These are phyloP conservation scores for Zanthoxylum bungeanum DNA, from an alignment of 345 rosid species.

Conservation along the genomic window DNA sequence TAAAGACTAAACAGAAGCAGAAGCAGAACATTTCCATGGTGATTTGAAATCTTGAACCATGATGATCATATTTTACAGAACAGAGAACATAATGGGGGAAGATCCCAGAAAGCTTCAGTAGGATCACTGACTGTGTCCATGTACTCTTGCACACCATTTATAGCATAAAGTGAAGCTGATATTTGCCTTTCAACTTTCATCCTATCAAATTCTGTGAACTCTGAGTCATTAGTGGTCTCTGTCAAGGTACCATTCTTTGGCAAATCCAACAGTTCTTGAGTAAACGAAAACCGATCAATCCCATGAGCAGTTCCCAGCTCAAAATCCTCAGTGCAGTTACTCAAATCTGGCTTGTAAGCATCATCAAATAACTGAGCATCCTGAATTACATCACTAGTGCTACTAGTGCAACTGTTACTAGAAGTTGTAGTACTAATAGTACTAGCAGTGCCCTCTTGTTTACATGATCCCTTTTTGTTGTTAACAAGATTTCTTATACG, in stretches of 20 bases:
- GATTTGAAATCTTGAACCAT: not conserved
- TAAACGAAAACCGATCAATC: conserved; percentile 40
- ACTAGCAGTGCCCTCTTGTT: conserved; percentile 12
- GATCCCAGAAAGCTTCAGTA: conserved; percentile 64
- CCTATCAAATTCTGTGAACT: conserved; percentile 61
- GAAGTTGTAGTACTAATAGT: conserved; percentile 7
- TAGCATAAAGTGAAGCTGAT: conserved; percentile 67
- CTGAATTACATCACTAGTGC: conserved; percentile 16
- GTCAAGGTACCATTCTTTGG: conserved; percentile 26
- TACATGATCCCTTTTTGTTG: conserved; percentile 35
- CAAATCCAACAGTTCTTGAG: conserved; percentile 45
- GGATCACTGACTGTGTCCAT: conserved; percentile 51
- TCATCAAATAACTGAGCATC: conserved; percentile 37
- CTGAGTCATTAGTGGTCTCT: conserved; percentile 10
- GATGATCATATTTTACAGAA: conserved; percentile 19
- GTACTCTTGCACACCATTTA: conserved; percentile 66
- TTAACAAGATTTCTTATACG: conserved; percentile 56
- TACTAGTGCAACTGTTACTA: conserved; percentile 19
- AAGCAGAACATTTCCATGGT: not conserved
- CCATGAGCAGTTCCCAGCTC: conserved; percentile 31
- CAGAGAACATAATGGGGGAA: conserved; percentile 55
- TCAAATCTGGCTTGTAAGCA: conserved; percentile 61
- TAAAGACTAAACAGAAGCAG: not conserved
- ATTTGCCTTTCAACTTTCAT: conserved; percentile 72
- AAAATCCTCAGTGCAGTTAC: conserved; percentile 34